Percentiles rank a stretch among this genome's conserved stretches.
Evolutionary conservation across 1,284 basidiomycete species (phyloP).

Genomic region (Taiwanofungus camphoratus): DNA sequence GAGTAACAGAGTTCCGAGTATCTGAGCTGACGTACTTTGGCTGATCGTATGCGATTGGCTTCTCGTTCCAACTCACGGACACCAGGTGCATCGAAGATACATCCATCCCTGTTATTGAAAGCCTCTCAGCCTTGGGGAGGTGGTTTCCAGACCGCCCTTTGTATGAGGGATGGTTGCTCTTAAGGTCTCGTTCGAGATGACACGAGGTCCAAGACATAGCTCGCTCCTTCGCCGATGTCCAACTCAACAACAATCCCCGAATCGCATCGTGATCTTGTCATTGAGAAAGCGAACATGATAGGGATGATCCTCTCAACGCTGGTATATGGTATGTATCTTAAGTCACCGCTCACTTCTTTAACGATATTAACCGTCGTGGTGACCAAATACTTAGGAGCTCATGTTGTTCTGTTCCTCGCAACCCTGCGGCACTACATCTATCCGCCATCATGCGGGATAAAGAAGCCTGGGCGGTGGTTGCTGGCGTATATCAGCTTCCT

Average conservation of each 20-base stretch:
- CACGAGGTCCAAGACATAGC: background rate
- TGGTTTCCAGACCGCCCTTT: background rate
- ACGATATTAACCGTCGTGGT: background rate
- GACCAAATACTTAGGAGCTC: slow-evolving; percentile 15
- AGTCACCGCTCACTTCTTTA: background rate
- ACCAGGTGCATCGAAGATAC: too few species aligned
- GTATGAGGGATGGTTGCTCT: background rate
- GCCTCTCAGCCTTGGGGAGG: background rate
- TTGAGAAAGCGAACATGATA: slow-evolving; percentile 15
- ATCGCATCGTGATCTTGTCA: background rate
- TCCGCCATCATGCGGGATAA: background rate
- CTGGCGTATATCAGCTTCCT: slow-evolving; percentile 16
- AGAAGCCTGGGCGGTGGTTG: slow-evolving; percentile 8
- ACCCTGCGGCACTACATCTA: slow-evolving; percentile 8
- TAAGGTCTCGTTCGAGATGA: background rate
- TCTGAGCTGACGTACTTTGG: too few species aligned
- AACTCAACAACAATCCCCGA: background rate
- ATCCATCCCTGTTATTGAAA: too few species aligned
- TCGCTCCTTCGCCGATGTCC: background rate
- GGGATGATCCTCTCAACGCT: slow-evolving; percentile 20
- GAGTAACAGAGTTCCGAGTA: too few species aligned
- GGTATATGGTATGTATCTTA: slow-evolving; percentile 20
- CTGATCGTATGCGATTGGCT: too few species aligned
- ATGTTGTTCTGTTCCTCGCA: slow-evolving; percentile 16
- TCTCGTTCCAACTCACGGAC: too few species aligned